Percentiles rank a stretch among this genome's conserved stretches.
Conservation (phyloP, 306 rosid species). For the Vicia faba region DNA sequence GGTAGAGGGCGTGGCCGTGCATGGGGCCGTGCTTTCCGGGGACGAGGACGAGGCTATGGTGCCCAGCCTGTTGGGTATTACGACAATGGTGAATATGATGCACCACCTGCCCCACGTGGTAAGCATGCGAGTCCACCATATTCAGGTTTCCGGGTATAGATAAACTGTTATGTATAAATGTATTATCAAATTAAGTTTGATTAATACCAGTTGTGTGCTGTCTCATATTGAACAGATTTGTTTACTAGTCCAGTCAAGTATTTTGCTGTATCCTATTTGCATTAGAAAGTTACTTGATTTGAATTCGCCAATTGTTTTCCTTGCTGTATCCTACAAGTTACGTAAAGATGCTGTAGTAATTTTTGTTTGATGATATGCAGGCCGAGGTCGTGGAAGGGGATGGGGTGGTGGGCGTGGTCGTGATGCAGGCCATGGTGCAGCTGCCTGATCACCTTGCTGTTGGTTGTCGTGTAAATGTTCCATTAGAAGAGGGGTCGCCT, state of each 20-base stretch:
- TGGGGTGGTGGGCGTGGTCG: slow-evolving; percentile 74
- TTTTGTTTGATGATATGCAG: slow-evolving; percentile 44
- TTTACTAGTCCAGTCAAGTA: neutral
- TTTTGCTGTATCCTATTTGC: neutral
- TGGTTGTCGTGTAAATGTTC: slow-evolving; percentile 40
- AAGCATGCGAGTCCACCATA: slow-evolving; percentile 35
- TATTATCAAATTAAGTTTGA: slow-evolving; percentile 7
- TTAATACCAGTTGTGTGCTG: neutral
- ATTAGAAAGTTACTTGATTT: neutral
- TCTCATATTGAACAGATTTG: neutral
- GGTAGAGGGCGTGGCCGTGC: slow-evolving; percentile 76
- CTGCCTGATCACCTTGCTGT: slow-evolving; percentile 53
- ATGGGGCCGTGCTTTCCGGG: slow-evolving; percentile 59
- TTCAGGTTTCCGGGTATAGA: slow-evolving; percentile 9
- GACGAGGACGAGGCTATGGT: slow-evolving; percentile 70
- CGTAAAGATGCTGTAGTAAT: neutral
- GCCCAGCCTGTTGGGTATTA: slow-evolving; percentile 55
- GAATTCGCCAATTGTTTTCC: neutral
- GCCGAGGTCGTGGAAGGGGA: slow-evolving; percentile 80
- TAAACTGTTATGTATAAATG: slow-evolving; percentile 16
- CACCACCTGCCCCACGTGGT: slow-evolving; percentile 66
- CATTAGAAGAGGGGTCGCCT: slow-evolving; percentile 51
- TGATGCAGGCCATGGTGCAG: slow-evolving; percentile 51
- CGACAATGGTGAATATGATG: slow-evolving; percentile 70
- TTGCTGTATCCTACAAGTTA: neutral